Conservation (phyloP, 345 rosid genomes). For the Toxicodendron radicans region DNA sequence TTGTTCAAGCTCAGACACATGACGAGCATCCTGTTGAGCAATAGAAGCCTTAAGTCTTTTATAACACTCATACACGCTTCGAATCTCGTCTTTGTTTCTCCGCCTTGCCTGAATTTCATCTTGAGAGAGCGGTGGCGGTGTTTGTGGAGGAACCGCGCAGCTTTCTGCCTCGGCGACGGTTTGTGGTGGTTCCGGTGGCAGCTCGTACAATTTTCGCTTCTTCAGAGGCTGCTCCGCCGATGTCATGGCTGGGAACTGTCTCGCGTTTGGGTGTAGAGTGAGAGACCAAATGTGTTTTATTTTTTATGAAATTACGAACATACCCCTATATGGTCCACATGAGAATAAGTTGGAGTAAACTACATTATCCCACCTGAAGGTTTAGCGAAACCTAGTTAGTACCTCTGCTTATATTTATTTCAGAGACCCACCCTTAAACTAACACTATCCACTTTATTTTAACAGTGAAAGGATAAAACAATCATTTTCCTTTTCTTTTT, state of each 20-base stretch:
- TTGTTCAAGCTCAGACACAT: constrained; percentile 60
- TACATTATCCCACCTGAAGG: too few species aligned
- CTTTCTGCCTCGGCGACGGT: constrained; percentile 24
- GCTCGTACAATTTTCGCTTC: constrained; percentile 77
- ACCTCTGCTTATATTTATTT: too few species aligned
- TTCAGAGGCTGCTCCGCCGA: constrained; percentile 89
- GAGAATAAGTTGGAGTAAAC: too few species aligned
- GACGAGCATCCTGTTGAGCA: constrained; percentile 57
- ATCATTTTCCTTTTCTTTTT: too few species aligned
- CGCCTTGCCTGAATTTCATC: constrained; percentile 61
- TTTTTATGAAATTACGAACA: neutral
- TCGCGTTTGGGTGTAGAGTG: neutral
- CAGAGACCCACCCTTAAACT: too few species aligned
- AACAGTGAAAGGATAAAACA: too few species aligned
- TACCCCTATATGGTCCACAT: neutral
- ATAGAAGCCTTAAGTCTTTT: constrained; percentile 69
- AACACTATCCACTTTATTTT: too few species aligned
- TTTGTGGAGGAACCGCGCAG: constrained; percentile 44
- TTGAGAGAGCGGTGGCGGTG: constrained; percentile 66
- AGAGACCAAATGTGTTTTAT: neutral
- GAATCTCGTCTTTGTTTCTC: constrained; percentile 85
- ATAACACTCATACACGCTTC: constrained; percentile 71
- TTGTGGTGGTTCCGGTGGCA: constrained; percentile 33
- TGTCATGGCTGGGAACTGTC: constrained; percentile 39
- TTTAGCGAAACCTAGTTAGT: too few species aligned